These are phyloP conservation scores for Liriodendron chinense DNA, from an alignment of 164 flowering plant species.

Conservation along the genomic window DNA sequence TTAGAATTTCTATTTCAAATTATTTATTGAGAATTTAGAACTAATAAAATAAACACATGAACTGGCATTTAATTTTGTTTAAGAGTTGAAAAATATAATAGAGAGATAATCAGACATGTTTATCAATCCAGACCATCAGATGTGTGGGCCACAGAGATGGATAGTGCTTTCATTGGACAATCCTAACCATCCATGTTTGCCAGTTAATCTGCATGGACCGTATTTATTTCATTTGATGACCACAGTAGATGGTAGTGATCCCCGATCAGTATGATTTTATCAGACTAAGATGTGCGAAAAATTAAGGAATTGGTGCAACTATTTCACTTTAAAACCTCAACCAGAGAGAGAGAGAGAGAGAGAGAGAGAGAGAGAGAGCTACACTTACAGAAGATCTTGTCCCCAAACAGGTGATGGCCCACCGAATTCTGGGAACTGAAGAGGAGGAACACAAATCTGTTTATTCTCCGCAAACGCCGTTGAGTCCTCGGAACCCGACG, in stretches of 20 bases:
- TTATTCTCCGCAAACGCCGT: background rate
- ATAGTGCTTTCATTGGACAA: background rate
- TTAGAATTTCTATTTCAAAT: background rate
- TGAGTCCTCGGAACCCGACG: background rate
- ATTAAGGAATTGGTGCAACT: too few species aligned
- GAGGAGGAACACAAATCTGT: background rate
- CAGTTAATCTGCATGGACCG: background rate
- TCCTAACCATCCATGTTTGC: background rate
- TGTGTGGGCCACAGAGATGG: too few species aligned
- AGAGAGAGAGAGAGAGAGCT: background rate
- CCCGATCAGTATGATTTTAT: too few species aligned
- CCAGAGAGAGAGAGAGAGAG: background rate
- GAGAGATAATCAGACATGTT: too few species aligned
- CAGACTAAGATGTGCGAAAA: too few species aligned
- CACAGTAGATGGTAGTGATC: too few species aligned
- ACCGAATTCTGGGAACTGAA: constrained; percentile 1
- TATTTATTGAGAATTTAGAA: background rate
- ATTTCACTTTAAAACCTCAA: background rate
- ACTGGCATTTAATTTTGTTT: too few species aligned
- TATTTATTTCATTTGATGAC: too few species aligned
- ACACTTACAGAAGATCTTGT: constrained; percentile 7
- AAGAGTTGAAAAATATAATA: too few species aligned
- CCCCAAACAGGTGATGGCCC: constrained; percentile 2
- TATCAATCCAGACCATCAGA: too few species aligned
- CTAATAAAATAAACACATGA: too few species aligned